Evolutionary conservation across 345 rosid species (phyloP), one percentile per base, ranked within the genome.

Genomic region (Hibiscus trionum): DNA sequence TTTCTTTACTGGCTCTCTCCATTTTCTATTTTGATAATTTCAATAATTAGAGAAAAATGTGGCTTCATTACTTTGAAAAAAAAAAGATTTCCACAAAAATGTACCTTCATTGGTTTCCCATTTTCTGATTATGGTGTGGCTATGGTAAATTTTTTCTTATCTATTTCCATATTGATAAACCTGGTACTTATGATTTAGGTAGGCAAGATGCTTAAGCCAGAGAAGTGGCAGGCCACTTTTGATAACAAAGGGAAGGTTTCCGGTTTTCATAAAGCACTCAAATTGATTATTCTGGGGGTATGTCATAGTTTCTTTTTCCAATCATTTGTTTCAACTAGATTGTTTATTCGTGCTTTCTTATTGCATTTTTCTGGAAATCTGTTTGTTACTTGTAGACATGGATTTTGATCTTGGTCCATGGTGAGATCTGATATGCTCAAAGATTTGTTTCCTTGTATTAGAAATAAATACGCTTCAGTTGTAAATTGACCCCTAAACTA

Each of bases 201-300:
- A 60, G 80, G 82, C 77, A 91, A 82, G 87, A 88, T 88, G 90
- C 98, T 90, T 82, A 91, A 90, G 84, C 93, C 88, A 15, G 93
- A 89, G 69, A 93, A 91, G 83, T 93, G 97, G 97, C 91, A 85
- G 17, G 82, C 90, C 65, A 73, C 73, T 81, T 93, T 90, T 84
- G 95, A 89, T 75, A 70, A 81, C 35, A 87, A 90, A 44, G 98
- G 98, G 75, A 93, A 90, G 83, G 90, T 86, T 82, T 79, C 79
- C 58, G 84, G 86, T 79, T 93, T 93, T 70, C 91, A 77, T 63
- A 93, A 93, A 82, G 95, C 81, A 17, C 93, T 93, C 76, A 90
- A 85, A 77, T 77, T 79, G 69, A 93, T 90, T 76, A 76, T 83
- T 82, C 75, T 89, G 62, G 98, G 97, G 93, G 97, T 93, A 84